Evolutionary conservation across 495 filamentous ascomycete genomes (phyloP).

Genomic region (Hypoxylon trugodes): DNA sequence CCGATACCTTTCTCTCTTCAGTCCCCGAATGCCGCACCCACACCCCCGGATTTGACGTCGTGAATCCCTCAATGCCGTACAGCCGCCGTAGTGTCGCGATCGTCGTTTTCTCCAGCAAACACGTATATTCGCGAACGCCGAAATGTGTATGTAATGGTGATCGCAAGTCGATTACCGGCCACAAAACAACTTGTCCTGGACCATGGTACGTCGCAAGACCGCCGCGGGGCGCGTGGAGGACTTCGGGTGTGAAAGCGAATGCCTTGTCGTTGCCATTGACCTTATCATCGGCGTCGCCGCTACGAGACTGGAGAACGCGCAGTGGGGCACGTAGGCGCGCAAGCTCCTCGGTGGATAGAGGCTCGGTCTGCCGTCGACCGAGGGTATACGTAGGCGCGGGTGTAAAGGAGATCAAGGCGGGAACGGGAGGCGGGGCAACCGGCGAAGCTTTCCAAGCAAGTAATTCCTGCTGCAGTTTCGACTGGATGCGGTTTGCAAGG

Average conservation of each 20-base stretch:
- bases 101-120: constrained; percentile 77
- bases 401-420: constrained; percentile 83
- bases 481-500: constrained; percentile 52
- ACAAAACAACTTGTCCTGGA: constrained; percentile 89
- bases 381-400: constrained; percentile 88
- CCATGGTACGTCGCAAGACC: constrained; percentile 96
- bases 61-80: constrained; percentile 66
- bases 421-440: constrained; percentile 55
- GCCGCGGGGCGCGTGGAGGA: constrained; percentile 77
- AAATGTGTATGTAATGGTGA: constrained; percentile 49
- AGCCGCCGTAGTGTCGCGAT: constrained; percentile 63
- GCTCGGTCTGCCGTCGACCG: constrained; percentile 79
- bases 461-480: constrained; percentile 51
- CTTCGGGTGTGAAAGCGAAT: constrained; percentile 58
- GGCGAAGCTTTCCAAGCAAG: constrained; percentile 55
- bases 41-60: constrained; percentile 84
- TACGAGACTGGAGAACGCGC: constrained; percentile 47
- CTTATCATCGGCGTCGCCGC: too few species aligned
- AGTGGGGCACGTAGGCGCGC: constrained; percentile 51
- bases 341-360: constrained; percentile 56
- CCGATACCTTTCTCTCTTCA: constrained; percentile 77
- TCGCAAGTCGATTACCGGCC: constrained; percentile 80
- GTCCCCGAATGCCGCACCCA: constrained; percentile 63
- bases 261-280: constrained; percentile 28
- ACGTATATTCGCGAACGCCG: constrained; percentile 71